Conservation (phyloP, 2,329 filamentous ascomycete species). For the Hypoxylon sp. region DNA sequence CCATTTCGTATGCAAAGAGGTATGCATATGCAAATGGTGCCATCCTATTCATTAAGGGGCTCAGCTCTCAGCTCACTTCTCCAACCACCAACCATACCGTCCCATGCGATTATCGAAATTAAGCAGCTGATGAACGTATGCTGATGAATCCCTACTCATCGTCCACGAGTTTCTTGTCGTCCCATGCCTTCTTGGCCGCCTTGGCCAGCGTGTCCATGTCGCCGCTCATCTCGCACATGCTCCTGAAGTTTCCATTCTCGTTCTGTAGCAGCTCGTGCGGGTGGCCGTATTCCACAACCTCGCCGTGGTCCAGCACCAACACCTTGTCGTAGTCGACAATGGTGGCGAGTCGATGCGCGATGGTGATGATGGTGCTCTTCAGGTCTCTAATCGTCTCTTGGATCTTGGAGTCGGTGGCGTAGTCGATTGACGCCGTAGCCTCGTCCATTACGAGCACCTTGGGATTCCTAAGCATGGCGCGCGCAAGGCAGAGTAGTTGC, state of each 20-base stretch:
- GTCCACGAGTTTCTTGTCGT: constrained; percentile 58
- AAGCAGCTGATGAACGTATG: constrained; percentile 11
- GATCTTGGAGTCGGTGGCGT: constrained; percentile 94
- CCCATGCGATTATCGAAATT: background rate
- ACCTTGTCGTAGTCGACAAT: constrained; percentile 99
- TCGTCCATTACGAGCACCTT: constrained; percentile 99
- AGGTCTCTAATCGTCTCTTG: constrained; percentile 97
- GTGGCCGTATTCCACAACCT: constrained; percentile 90
- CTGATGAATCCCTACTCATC: constrained; percentile 51
- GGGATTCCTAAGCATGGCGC: constrained; percentile 90
- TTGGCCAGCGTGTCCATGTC: constrained; percentile 67
- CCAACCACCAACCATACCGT: background rate
- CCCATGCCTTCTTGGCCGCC: constrained; percentile 68
- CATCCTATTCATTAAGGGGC: constrained; percentile 15
- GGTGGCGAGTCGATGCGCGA: constrained; percentile 94
- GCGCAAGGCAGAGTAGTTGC: constrained; percentile 92
- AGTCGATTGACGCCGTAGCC: constrained; percentile 97
- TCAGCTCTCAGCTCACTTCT: background rate
- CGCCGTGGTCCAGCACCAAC: constrained; percentile 89
- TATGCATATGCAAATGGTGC: constrained; percentile 3
- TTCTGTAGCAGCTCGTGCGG: constrained; percentile 85
- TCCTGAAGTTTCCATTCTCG: constrained; percentile 73
- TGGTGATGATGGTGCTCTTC: constrained; percentile 93
- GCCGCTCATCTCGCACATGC: constrained; percentile 77
- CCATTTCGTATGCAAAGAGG: background rate